Evolutionary conservation across 2,329 filamentous ascomycete genomes (phyloP).

Genomic region (Xylariaceae sp.): DNA sequence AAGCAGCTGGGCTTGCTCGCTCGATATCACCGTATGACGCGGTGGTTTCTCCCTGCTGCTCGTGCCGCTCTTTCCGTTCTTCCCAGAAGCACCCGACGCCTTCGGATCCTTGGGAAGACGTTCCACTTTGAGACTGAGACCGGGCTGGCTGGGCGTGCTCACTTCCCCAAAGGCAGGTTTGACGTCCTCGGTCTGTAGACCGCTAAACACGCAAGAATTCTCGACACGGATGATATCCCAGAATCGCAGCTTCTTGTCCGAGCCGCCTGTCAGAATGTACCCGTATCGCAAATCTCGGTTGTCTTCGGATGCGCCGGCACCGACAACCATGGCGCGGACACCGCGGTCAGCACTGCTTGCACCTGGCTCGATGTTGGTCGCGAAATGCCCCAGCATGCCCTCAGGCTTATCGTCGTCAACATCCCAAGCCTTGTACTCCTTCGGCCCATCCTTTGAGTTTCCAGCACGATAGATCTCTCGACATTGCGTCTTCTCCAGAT

Average conservation of each 20-base stretch:
- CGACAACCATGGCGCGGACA: slow-evolving; percentile 68
- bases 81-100: slow-evolving; percentile 11
- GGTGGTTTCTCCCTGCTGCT: slow-evolving; percentile 45
- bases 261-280: slow-evolving; percentile 81
- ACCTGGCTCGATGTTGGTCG: slow-evolving; percentile 63
- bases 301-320: slow-evolving; percentile 64
- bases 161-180: slow-evolving; percentile 67
- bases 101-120: slow-evolving; percentile 40
- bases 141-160: slow-evolving; percentile 44
- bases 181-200: slow-evolving; percentile 62
- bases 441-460: slow-evolving; percentile 53
- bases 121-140: slow-evolving; percentile 61
- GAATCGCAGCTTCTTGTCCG: slow-evolving; percentile 85
- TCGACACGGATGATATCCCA: slow-evolving; percentile 84
- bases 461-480: slow-evolving; percentile 79
- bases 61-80: slow-evolving; percentile 19
- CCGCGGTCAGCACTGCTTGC: slow-evolving; percentile 43
- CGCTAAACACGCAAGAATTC: slow-evolving; percentile 74
- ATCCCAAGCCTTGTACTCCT: slow-evolving; percentile 75
- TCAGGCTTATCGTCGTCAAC: slow-evolving; percentile 87
- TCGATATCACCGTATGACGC: slow-evolving; percentile 76
- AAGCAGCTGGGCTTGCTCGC: slow-evolving; percentile 81
- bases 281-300: slow-evolving; percentile 69
- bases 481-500: slow-evolving; percentile 83
- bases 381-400: slow-evolving; percentile 80